phyloP scores from a whole-genome alignment of 129 eudicot genomes.

The Solidago caesia region DNA sequence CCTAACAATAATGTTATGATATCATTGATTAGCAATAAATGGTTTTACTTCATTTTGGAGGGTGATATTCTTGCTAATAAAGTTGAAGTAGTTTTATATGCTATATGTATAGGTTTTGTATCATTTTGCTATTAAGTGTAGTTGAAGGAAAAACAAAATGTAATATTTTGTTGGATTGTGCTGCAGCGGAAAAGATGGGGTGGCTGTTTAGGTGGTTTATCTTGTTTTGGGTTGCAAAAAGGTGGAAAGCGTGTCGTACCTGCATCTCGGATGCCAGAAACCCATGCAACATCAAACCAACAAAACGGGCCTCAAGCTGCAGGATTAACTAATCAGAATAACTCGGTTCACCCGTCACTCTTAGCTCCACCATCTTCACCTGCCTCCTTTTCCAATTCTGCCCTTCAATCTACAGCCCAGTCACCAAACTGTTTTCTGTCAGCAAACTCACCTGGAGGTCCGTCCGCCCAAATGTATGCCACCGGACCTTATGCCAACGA shows the following conservation, averaged over 20 bases:
- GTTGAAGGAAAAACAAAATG: background rate
- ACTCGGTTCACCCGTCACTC: slow-evolving; percentile 55
- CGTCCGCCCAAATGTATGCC: slow-evolving; percentile 76
- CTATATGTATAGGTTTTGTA: background rate
- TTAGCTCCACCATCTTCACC: slow-evolving; percentile 98
- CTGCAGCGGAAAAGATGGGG: slow-evolving; percentile 93
- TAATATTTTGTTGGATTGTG: slow-evolving; percentile 9
- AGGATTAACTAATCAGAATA: slow-evolving; percentile 54
- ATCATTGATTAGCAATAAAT: slow-evolving; percentile 2
- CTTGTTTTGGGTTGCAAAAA: slow-evolving; percentile 86
- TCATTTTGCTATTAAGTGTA: background rate
- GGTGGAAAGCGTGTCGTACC: slow-evolving; percentile 95
- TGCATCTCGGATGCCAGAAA: slow-evolving; percentile 78
- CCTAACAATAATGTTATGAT: slow-evolving; percentile 7
- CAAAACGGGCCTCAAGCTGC: slow-evolving; percentile 69
- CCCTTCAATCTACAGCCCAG: slow-evolving; percentile 87
- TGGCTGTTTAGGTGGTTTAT: slow-evolving; percentile 74
- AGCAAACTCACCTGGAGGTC: slow-evolving; percentile 89
- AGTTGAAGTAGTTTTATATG: background rate
- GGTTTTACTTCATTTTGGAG: background rate
- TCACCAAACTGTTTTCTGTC: slow-evolving; percentile 83
- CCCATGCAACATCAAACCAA: slow-evolving; percentile 53
- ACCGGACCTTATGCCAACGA: slow-evolving; percentile 96
- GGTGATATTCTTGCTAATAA: slow-evolving; percentile 8
- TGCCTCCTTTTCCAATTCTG: slow-evolving; percentile 88